phyloP scores from a whole-genome alignment of 257 asterid genomes.

The Solanum microdontum region DNA sequence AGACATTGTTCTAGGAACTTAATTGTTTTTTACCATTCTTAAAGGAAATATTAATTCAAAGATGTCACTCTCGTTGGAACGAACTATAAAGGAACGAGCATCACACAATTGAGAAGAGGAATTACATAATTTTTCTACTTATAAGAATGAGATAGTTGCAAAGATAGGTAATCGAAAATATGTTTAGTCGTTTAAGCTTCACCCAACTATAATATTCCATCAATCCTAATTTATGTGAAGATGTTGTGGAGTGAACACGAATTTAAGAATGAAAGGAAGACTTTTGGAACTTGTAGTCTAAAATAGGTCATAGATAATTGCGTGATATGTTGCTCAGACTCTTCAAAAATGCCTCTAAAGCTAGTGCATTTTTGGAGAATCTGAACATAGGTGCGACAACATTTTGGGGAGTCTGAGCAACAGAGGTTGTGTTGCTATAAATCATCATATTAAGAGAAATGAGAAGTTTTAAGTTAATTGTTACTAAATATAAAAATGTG shows the following conservation, averaged over 20 bases:
- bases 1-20: neutral
- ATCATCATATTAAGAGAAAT: neutral
- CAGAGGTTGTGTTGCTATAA: neutral
- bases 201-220: neutral
- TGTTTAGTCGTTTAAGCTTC: neutral
- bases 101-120: neutral
- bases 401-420: neutral
- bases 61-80: neutral
- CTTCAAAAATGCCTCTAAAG: neutral
- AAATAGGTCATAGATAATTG: neutral
- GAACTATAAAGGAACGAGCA: neutral
- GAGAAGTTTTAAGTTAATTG: neutral
- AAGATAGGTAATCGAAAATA: neutral
- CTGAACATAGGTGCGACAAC: neutral
- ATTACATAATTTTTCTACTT: neutral
- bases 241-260: neutral
- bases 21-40: neutral
- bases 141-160: neutral
- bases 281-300: neutral
- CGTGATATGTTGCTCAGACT: neutral
- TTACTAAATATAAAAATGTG: neutral
- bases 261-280: neutral
- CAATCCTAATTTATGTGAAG: neutral
- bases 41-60: neutral
- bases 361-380: neutral